A percentile compares a stretch with the other conserved stretches of the same genome.
These are phyloP conservation scores for Rosellinia necatrix DNA, from an alignment of 2,329 filamentous ascomycete genomes.

Conservation along the genomic window DNA sequence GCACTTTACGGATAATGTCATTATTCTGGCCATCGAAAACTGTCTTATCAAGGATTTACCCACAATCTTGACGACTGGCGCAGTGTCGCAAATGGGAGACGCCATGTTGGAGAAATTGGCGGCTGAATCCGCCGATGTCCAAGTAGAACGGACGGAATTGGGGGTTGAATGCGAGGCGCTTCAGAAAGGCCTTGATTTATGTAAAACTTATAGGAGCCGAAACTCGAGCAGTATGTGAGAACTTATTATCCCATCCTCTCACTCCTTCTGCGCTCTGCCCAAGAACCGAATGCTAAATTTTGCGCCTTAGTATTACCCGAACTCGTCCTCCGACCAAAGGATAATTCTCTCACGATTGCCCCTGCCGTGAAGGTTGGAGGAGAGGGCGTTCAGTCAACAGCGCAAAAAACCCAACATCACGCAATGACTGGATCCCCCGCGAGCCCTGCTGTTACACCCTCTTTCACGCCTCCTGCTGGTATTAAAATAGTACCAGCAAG, in stretches of 20 bases:
- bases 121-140: constrained; percentile 35
- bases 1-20: constrained; percentile 44
- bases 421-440: too few species aligned
- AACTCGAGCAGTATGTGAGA: constrained; percentile 15
- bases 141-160: constrained; percentile 30
- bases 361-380: not conserved
- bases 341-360: not conserved
- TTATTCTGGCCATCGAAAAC: constrained; percentile 44
- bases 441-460: not conserved
- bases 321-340: not conserved
- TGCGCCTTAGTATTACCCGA: constrained; percentile 1
- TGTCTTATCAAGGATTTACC: constrained; percentile 44
- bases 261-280: too few species aligned
- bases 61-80: constrained; percentile 40
- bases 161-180: constrained; percentile 28
- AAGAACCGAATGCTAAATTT: not conserved
- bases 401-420: not conserved
- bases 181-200: constrained; percentile 30
- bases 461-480: not conserved
- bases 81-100: constrained; percentile 40
- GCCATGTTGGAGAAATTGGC: constrained; percentile 32
- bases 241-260: not conserved
- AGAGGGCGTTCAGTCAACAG: not conserved
- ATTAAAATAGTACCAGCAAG: too few species aligned
- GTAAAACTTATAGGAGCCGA: constrained; percentile 30